These are phyloP conservation scores for Puccinia hordei DNA, from an alignment of 1,284 basidiomycete species.

Conservation along the genomic window DNA sequence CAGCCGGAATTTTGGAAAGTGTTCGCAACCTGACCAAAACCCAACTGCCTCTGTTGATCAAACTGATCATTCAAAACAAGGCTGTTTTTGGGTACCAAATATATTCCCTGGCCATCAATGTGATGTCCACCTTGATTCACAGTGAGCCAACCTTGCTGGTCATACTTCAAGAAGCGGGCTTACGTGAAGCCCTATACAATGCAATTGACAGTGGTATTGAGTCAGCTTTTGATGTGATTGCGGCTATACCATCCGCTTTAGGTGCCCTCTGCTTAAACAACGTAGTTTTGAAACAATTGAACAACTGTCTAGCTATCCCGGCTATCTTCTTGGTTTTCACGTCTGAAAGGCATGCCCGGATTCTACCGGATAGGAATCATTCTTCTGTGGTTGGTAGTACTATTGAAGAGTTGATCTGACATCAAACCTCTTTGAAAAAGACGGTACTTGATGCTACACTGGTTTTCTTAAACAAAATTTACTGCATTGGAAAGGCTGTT, in stretches of 20 bases:
- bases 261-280: slow-evolving; percentile 95
- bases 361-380: slow-evolving; percentile 91
- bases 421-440: slow-evolving; percentile 84
- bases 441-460: slow-evolving; percentile 76
- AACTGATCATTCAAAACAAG: slow-evolving; percentile 81
- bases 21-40: slow-evolving; percentile 92
- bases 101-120: slow-evolving; percentile 85
- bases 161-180: slow-evolving; percentile 85
- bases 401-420: slow-evolving; percentile 92
- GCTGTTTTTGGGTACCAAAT: slow-evolving; percentile 82
- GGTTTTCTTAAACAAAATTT: slow-evolving; percentile 71
- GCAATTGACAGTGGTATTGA: slow-evolving; percentile 82
- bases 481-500: slow-evolving; percentile 70
- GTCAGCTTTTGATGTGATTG: slow-evolving; percentile 84
- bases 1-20: slow-evolving; percentile 88
- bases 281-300: slow-evolving; percentile 78
- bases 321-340: slow-evolving; percentile 83
- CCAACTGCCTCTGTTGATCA: slow-evolving; percentile 79
- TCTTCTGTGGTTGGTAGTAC: slow-evolving; percentile 82
- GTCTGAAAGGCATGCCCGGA: slow-evolving; percentile 78
- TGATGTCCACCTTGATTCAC: slow-evolving; percentile 97
- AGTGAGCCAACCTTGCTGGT: slow-evolving; percentile 94
- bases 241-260: slow-evolving; percentile 90
- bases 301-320: slow-evolving; percentile 71
- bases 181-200: slow-evolving; percentile 86